Base-by-base conservation (phyloP, 345 rosid genomes). In the Eutrema heterophyllum region DNA sequence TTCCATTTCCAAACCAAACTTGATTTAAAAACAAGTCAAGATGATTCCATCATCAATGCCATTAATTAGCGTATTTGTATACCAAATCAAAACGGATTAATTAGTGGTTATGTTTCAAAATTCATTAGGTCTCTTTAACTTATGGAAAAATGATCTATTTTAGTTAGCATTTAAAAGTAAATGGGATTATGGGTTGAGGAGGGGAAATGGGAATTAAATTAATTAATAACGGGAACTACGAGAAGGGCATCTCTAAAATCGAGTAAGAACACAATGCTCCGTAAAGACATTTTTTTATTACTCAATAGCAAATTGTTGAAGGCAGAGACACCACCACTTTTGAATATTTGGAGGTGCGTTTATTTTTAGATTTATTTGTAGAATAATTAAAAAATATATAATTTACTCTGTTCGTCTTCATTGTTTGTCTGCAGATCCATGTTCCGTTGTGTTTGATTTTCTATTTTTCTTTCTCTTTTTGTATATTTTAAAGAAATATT, bases 261-360 rank as follows among this genome's bases (percentile, higher is more conserved):
- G 76, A 71, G 80, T 58, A 65, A 65, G 59, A 77, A 77, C 80
- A 71, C 80, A 77, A 77, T 65, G 80, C 80, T 77, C 77, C 57
- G 71, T 77, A 77, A 77, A 64, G 56, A 49, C 55, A 64, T 12
- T n/a, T 46, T 65, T 18, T 16, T 39, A 30, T 30, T 64, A 71
- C 44, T 68, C 40, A 62, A 44, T 43, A 46, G 26, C 26, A 62
- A 61, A 53, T 43, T 63, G 29, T 49, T 55, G 32, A 62, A 63
- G 66, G 71, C 44, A 55, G 75, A 63, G 45, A 62, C 69, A 70
- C 18, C 69, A 70, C 18, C 41, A 49, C 57, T 77, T 77, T 77
- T 71, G 76, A 77, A 77, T 58, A 56, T 32, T 38, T 71, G 61
- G 64, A 64, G 76, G 72, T 77, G 60, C 13, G 72, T 57, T 77